phyloP scores from a whole-genome alignment of 257 asterid species.

The Craterostigma plantagineum region DNA sequence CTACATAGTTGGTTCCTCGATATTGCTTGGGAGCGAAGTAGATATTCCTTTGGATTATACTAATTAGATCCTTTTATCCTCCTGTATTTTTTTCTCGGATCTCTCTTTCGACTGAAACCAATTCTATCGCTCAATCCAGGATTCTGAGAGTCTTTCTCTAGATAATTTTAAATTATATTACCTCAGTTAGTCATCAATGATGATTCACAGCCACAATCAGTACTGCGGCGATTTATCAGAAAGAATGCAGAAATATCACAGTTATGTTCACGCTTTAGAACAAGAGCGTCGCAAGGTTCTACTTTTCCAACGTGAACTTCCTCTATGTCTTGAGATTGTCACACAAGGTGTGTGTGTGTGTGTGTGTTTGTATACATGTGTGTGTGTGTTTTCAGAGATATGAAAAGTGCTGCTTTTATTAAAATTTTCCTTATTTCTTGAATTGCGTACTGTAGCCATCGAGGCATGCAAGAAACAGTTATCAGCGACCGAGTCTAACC shows the following conservation, averaged over 20 bases:
- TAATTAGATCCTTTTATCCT: conserved; percentile 46
- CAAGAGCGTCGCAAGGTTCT: conserved; percentile 71
- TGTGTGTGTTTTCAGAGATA: background rate
- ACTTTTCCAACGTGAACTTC: conserved; percentile 86
- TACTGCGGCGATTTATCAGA: conserved; percentile 15
- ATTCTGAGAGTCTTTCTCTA: conserved; percentile 4
- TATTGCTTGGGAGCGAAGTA: conserved; percentile 16
- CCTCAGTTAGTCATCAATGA: conserved; percentile 9
- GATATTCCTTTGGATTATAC: conserved; percentile 35
- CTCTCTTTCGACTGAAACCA: conserved; percentile 22
- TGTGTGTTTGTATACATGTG: background rate
- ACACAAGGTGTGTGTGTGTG: conserved; percentile 40
- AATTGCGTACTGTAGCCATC: conserved; percentile 32
- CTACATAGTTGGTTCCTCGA: background rate
- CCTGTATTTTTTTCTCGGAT: conserved; percentile 16
- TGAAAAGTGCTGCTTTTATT: background rate
- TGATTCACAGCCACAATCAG: conserved; percentile 22
- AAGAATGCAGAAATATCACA: conserved; percentile 40
- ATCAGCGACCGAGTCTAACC: conserved; percentile 25
- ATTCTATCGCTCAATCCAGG: conserved; percentile 8
- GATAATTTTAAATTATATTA: background rate
- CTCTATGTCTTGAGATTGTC: conserved; percentile 75
- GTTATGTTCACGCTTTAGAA: conserved; percentile 42
- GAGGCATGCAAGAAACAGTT: conserved; percentile 66
- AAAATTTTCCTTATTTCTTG: background rate